Percentiles rank a stretch among this genome's conserved stretches.
phyloP scores from a whole-genome alignment of 148 eudicot species.

The Rhododendron molle region DNA sequence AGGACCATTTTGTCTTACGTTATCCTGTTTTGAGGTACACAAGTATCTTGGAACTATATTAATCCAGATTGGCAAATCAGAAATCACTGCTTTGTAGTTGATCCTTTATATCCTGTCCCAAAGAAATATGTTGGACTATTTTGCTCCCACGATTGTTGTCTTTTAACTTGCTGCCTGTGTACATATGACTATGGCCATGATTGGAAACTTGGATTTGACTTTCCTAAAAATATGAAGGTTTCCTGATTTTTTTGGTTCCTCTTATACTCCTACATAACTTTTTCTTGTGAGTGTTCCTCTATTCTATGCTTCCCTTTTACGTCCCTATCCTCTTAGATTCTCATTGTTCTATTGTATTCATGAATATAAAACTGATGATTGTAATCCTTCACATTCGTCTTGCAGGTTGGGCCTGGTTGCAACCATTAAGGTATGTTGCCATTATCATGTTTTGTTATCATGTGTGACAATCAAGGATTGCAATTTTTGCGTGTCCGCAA shows the following conservation, averaged over 20 bases:
- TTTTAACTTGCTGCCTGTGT: background rate
- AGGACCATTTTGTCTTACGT: background rate
- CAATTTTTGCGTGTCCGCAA: background rate
- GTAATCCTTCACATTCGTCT: conserved; percentile 16
- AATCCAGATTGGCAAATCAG: background rate
- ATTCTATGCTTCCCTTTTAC: background rate
- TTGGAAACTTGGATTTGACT: background rate
- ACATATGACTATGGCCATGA: background rate
- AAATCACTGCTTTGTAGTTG: background rate
- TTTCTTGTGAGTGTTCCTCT: background rate
- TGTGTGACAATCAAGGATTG: background rate
- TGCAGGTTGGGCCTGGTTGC: conserved; percentile 91
- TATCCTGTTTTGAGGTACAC: background rate
- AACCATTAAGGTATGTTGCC: conserved; percentile 66
- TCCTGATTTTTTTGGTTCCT: background rate
- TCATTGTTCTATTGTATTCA: background rate
- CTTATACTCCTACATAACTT: background rate
- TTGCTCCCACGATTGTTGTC: background rate
- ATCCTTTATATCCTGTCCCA: background rate
- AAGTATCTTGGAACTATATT: background rate
- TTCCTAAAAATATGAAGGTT: background rate
- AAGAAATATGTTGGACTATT: background rate
- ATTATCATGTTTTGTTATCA: background rate
- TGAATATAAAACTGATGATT: conserved; percentile 3
- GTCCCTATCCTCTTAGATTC: background rate